These are phyloP conservation scores for Helianthus tuberosus DNA, from an alignment of 129 eudicot genomes.

Conservation along the genomic window DNA sequence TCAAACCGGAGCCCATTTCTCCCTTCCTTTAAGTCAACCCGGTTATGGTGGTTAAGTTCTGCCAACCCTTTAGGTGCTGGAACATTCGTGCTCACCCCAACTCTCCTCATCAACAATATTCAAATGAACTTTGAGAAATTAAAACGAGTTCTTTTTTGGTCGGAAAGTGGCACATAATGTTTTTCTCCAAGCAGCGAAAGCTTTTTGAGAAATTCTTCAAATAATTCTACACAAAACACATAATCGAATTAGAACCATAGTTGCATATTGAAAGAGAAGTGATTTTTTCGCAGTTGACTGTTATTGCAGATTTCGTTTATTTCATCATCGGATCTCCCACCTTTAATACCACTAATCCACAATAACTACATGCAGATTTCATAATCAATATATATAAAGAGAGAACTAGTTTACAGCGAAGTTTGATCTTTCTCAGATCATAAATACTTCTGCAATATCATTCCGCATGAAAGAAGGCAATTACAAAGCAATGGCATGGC, in stretches of 20 bases:
- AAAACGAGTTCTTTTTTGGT: conserved; percentile 34
- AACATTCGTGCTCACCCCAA: conserved; percentile 36
- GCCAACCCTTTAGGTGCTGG: conserved; percentile 51
- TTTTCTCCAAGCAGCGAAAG: conserved; percentile 43
- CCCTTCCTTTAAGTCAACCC: conserved; percentile 40
- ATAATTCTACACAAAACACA: conserved; percentile 32
- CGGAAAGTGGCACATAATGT: conserved; percentile 53
- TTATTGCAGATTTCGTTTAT: neutral
- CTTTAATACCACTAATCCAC: conserved; percentile 2
- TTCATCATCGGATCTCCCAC: neutral
- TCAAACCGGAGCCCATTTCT: conserved; percentile 43
- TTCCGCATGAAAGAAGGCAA: no score
- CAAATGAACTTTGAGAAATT: conserved; percentile 45
- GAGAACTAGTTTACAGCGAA: neutral
- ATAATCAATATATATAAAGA: neutral
- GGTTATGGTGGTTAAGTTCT: conserved; percentile 41
- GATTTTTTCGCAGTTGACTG: neutral
- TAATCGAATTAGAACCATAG: conserved; percentile 9
- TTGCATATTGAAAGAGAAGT: neutral
- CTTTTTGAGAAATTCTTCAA: conserved; percentile 25
- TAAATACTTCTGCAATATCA: no score
- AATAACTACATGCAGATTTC: conserved; percentile 2
- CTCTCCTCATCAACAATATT: conserved; percentile 65
- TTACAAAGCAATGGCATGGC: no score
- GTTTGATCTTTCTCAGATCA: conserved; percentile 9